Base-by-base conservation (phyloP, 305 asterid species). In the Fraxinus latifolia region DNA sequence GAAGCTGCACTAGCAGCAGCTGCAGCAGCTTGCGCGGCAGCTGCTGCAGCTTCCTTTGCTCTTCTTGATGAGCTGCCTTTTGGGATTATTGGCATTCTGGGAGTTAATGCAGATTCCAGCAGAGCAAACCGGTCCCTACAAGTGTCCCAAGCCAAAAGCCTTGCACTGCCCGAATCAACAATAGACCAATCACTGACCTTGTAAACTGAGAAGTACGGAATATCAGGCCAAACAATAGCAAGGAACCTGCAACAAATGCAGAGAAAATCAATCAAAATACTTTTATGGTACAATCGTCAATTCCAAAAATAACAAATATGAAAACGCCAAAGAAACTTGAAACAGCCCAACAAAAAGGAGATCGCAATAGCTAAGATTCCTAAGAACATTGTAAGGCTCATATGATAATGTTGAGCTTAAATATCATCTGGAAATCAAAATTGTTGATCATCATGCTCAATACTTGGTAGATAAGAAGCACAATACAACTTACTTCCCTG, bases 151-250 rank as follows among this genome's bases (percentile, higher is more conserved):
- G 95, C 97, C 88, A 96, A 87, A 73, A 90, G 92, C 89, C 99
- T 92, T 80, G 99, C 99, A 84, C 95, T 93, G 67, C 98, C 98
- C 47, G 99, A 96, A 92, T 96, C 99, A 85, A 94, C 97, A 44
- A 96, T 81, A 21, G 99, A 90, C 98, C 98, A 96, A 87, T 96
- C 96, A 65, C 96, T 90, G 79, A 94, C 97, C 93, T 93, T 96
- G 85, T 91, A 94, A 84, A 96, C 82, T 68, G 96, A 90, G 91
- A 96, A 96, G 87, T 94, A 94, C 50, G 99, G 99, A 79, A 96
- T 96, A 90, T 96, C 98, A 34, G 99, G 99, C 99, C 99, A 96
- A 55, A 94, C 97, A 77, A 93, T 87, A 37, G 96, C 92, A 50
- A 96, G 86, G 82, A 88, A 96, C 97, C 99, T 96, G 93, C 92